These are phyloP conservation scores for Umbelopsis sp. DNA, from an alignment of 192 early-diverging fungal genomes.

Conservation along the genomic window DNA sequence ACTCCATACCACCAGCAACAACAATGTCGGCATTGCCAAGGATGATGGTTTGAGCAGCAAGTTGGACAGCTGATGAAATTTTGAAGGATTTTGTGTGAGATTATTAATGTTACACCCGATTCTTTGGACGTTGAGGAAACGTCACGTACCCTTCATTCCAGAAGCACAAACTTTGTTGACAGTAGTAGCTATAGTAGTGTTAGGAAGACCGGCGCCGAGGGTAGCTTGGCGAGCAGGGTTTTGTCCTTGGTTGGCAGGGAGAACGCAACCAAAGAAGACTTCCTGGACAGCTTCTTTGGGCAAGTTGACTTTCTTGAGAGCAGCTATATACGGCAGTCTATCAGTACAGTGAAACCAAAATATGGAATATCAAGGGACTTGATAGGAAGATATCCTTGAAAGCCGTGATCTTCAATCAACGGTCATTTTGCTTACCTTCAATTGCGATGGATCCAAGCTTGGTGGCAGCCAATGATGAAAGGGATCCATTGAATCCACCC, in stretches of 20 bases:
- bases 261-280: constrained; percentile 76
- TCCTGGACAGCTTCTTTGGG: constrained; percentile 63
- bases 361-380: background rate
- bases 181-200: constrained; percentile 67
- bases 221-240: constrained; percentile 86
- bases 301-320: constrained; percentile 48
- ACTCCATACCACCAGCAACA: constrained; percentile 79
- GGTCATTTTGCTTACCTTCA: constrained; percentile 59
- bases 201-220: constrained; percentile 69
- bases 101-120: no score
- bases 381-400: background rate
- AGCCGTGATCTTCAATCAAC: background rate
- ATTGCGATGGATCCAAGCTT: constrained; percentile 88
- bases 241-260: constrained; percentile 79
- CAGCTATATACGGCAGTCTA: constrained; percentile 33
- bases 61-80: constrained; percentile 50
- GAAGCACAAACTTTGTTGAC: constrained; percentile 87
- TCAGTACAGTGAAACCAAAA: background rate
- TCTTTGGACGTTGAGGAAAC: background rate
- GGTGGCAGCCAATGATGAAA: constrained; percentile 78
- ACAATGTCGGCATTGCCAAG: constrained; percentile 70
- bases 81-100: background rate
- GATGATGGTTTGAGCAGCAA: constrained; percentile 76
- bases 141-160: constrained; percentile 63
- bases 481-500: constrained; percentile 88